Base-by-base conservation (phyloP, 768 basidiomycete genomes). In the Terana coerulea region DNA sequence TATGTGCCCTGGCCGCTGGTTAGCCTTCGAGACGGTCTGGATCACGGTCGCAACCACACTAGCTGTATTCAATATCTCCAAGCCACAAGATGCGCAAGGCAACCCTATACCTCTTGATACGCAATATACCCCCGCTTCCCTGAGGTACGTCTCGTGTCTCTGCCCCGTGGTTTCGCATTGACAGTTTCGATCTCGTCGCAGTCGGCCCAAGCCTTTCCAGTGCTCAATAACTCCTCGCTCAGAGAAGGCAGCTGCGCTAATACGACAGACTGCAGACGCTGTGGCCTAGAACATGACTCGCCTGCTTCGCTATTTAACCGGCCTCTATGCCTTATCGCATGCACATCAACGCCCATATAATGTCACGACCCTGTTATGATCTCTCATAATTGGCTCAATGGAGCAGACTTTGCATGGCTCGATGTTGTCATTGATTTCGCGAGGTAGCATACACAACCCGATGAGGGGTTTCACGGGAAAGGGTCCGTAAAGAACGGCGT, bases 71-170 rank as follows among this genome's bases (percentile, higher is more conserved):
- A 54, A 56, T 36, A 53, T 66, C 33, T 35, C 47, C 0, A 54
- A 53, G 41, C 36, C 58, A 3, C 39, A 39, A 22, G 58, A 63
- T 45, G 58, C 33, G 7, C 22, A 53, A 5, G 64, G 62, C 3
- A 19, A 46, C 22, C 48, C 28, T 0, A 51, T 62, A n/a, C 45
- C 67, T 25, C 72, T 72, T 0, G 57, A 62, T 11, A 58, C 68
- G 9, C 58, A 65, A 0, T 74, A 69, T 61, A 67, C 61, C 12
- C 63, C 61, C 29, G 66, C 68, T 7, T 55, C 61, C 15, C 52
- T 66, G 11, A 64, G 59, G 69, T 71, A 37, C 26, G 66, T 49
- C 6, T 33, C 21, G 3, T 22, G 28, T 12, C 11, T 2, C 22
- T 2, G 5, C 30, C 19, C 39, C 26, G 29, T 28, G 8, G 21